Evolutionary conservation across 129 eudicot genomes (phyloP).

Genomic region (Pseudognaphalium luteoalbum): DNA sequence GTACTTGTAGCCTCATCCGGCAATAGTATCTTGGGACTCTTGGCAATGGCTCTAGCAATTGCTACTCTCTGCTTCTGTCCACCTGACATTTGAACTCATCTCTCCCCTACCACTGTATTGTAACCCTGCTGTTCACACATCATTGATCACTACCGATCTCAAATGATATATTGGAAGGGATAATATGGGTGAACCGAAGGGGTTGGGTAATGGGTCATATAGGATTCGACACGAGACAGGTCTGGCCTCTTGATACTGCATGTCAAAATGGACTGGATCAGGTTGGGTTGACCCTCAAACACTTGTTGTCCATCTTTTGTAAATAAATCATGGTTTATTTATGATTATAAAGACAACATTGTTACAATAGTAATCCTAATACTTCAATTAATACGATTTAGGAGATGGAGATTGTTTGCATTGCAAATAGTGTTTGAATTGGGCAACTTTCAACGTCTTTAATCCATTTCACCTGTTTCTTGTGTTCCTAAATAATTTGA

Average conservation of each 20-base stretch:
- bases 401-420: too few species aligned
- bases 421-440: too few species aligned
- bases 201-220: not conserved
- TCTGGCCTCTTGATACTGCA: not conserved
- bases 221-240: not conserved
- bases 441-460: too few species aligned
- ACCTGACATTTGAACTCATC: not conserved
- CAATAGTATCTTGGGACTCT: not conserved
- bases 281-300: not conserved
- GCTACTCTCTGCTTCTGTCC: slow-evolving; percentile 1
- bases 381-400: too few species aligned
- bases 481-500: too few species aligned
- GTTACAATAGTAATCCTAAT: too few species aligned
- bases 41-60: slow-evolving; percentile 1
- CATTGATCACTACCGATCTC: too few species aligned
- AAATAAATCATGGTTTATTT: too few species aligned
- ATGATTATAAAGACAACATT: too few species aligned
- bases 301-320: too few species aligned
- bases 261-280: too few species aligned
- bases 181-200: not conserved
- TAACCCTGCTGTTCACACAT: not conserved
- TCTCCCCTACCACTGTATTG: not conserved
- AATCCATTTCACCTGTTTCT: too few species aligned
- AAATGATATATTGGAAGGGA: not conserved
- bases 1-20: slow-evolving; percentile 67